phyloP scores from a whole-genome alignment of 2,329 filamentous ascomycete species.

The Tolypocladium album region DNA sequence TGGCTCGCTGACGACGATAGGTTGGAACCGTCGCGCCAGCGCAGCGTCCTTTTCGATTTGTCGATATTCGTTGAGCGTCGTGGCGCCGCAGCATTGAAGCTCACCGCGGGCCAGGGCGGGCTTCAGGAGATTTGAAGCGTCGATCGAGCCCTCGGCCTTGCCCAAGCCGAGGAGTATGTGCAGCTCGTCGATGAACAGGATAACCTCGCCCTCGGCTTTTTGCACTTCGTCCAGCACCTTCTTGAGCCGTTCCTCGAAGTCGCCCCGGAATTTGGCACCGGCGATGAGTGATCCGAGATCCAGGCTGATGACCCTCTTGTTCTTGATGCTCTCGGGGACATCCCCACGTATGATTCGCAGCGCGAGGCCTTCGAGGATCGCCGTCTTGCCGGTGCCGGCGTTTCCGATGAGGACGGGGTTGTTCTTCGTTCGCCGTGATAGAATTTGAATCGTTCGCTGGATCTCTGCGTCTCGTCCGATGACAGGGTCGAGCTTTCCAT shows the following conservation, averaged over 20 bases:
- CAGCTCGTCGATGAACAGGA: constrained; percentile 90
- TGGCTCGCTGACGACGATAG: constrained; percentile 87
- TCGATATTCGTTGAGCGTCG: constrained; percentile 85
- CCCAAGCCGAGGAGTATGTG: constrained; percentile 86
- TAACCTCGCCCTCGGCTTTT: constrained; percentile 78
- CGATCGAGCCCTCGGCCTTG: constrained; percentile 92
- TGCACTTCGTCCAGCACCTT: constrained; percentile 85
- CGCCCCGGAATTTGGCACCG: constrained; percentile 88
- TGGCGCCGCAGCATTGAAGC: constrained; percentile 90
- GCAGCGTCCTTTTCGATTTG: constrained; percentile 94
- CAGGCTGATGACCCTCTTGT: constrained; percentile 78
- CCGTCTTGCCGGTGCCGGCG: constrained; percentile 88
- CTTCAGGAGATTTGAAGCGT: constrained; percentile 90
- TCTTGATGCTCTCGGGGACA: constrained; percentile 90
- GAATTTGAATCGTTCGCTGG: constrained; percentile 84
- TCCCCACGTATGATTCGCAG: constrained; percentile 84
- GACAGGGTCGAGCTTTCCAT: constrained; percentile 89
- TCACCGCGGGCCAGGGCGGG: constrained; percentile 88
- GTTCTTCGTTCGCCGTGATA: constrained; percentile 90
- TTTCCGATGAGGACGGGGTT: constrained; percentile 90
- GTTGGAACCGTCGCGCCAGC: constrained; percentile 84
- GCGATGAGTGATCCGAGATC: constrained; percentile 91
- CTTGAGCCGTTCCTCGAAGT: constrained; percentile 92
- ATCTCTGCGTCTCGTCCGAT: constrained; percentile 91
- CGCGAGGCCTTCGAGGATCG: constrained; percentile 81